Base-by-base conservation (phyloP, 495 filamentous ascomycete genomes). In the Pyrenula aspistea region DNA sequence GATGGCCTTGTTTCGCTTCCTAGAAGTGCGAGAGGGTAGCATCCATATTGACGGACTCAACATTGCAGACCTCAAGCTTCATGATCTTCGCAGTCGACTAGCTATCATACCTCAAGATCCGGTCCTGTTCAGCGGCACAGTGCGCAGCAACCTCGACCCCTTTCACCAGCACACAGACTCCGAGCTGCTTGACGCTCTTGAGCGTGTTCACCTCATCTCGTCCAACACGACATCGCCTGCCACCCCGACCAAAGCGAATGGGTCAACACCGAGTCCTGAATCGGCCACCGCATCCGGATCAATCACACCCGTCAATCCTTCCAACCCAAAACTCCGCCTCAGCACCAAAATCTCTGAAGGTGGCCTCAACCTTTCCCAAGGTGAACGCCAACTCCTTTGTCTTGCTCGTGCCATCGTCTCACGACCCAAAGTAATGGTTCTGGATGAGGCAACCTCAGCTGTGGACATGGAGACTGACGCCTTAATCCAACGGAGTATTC, bases 31-130 rank as follows among this genome's bases (percentile, higher is more conserved):
- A 2, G 73, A 81, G 0, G 89, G 89, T 12, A 78, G 69, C 2
- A 88, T 94, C 51, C 65, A 75, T 57, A 85, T 94, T 54, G 89
- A 94, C 57, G 87, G 87, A 0, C 60, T 89, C 0, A 87, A 92
- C 57, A 83, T 89, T 21, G 84, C 86, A 0, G 85, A 81, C 61
- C 81, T 94, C 61, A 83, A 80, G 22, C 76, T 92, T 0, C 82
- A 89, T 15, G 80, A 85, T 50, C 77, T 92, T 0, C 80, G 89
- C 2, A 84, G 83, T 31, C 77, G 88, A 0, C 71, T 94, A 0
- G 86, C 86, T 25, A 91, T 94, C 65, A 94, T 94, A 49, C 89
- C 88, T 0, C 88, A 91, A 61, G 89, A 94, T 58, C 89, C 89
- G 0, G 87, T 92, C 2, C 75, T 96, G 0, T 94, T 95, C 72